Conservation (phyloP, 352 stramenopile genomes). For the Ophiocytium majus region DNA sequence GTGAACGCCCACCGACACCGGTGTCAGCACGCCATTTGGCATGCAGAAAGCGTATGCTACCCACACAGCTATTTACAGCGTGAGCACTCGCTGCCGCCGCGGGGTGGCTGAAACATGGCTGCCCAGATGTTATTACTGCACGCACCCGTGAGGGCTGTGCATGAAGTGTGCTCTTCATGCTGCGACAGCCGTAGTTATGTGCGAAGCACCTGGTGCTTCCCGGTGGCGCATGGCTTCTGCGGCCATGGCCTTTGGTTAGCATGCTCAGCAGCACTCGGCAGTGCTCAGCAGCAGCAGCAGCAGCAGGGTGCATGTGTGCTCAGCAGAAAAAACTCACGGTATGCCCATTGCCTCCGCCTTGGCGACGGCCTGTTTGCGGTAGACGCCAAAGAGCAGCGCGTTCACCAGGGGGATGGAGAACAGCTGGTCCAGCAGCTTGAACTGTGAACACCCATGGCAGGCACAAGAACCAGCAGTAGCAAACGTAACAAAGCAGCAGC, state of each 20-base stretch:
- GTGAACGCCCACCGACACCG: neutral
- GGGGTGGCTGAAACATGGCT: too few species aligned
- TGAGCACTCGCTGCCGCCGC: too few species aligned
- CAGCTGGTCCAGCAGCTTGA: constrained; percentile 54
- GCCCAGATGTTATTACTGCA: too few species aligned
- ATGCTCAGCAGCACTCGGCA: neutral
- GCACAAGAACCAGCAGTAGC: too few species aligned
- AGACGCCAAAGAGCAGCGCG: constrained; percentile 48
- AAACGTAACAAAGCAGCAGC: too few species aligned
- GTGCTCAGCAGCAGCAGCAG: neutral
- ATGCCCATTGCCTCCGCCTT: constrained; percentile 57
- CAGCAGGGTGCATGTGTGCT: neutral
- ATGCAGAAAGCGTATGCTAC: too few species aligned
- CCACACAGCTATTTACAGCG: too few species aligned
- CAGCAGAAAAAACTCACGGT: neutral
- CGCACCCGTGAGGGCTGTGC: too few species aligned
- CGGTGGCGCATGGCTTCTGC: neutral
- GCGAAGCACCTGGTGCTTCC: too few species aligned
- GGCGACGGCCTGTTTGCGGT: constrained; percentile 54
- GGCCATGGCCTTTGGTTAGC: neutral
- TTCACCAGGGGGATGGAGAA: constrained; percentile 55
- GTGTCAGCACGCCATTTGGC: neutral
- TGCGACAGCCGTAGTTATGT: too few species aligned
- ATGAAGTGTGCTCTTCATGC: too few species aligned
- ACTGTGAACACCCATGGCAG: too few species aligned